These are phyloP conservation scores for cucumber (Cucumis sativus) DNA, from an alignment of 306 rosid species.

Conservation along the genomic window Cucumber_9930_V3 NC_026661.2:11483501-11484000, in stretches of 20 bases:
- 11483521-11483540: neutral
- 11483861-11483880: neutral
- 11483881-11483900: neutral
- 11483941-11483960: neutral
- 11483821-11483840: neutral
- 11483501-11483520: neutral
- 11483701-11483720: neutral
- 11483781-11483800: neutral
- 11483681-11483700: neutral
- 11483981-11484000: conserved; percentile 9
- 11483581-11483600: neutral
- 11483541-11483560: neutral
- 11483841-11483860: neutral
- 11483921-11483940: neutral
- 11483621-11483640: neutral
- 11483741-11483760: neutral
- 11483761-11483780: neutral
- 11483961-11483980: neutral
- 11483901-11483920: neutral
- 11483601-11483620: neutral
- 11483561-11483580: neutral
- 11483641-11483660: neutral
- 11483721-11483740: neutral
- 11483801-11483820: neutral
- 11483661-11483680: neutral